Percentiles rank a stretch among this genome's conserved stretches.
These are phyloP conservation scores for Neurospora sp. DNA, from an alignment of 495 filamentous ascomycete genomes.

Conservation along the genomic window DNA sequence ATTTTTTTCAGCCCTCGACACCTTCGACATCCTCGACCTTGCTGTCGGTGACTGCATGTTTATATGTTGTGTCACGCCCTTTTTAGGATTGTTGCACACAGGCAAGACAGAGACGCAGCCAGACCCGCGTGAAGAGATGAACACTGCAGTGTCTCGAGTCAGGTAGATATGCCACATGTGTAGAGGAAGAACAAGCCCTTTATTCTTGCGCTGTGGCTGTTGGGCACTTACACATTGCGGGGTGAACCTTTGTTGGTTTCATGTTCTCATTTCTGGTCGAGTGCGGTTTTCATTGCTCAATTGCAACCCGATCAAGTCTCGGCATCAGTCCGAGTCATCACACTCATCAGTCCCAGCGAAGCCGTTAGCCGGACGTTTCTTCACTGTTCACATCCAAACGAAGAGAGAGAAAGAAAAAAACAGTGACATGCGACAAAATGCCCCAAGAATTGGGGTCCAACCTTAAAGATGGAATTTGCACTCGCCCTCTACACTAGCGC, in stretches of 20 bases:
- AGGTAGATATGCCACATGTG: conserved; percentile 4
- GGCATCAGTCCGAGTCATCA: background rate
- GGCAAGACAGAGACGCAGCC: background rate
- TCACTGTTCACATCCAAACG: background rate
- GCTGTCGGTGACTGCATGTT: background rate
- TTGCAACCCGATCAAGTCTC: conserved; percentile 5
- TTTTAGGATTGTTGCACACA: background rate
- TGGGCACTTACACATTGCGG: conserved; percentile 14
- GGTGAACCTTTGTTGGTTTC: conserved; percentile 7
- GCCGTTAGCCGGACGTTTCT: background rate
- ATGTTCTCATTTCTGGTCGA: background rate
- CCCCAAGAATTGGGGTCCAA: background rate
- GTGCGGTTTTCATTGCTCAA: background rate
- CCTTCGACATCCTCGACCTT: background rate
- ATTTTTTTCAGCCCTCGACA: background rate
- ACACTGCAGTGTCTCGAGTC: background rate
- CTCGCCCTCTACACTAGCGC: background rate
- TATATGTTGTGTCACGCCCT: background rate
- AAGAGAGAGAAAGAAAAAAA: background rate
- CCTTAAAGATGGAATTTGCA: background rate
- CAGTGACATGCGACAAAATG: background rate
- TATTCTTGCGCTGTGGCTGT: conserved; percentile 4
- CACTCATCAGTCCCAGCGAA: background rate
- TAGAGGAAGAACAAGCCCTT: background rate
- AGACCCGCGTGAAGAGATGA: background rate